Base-by-base conservation (phyloP, 73 alveolate genomes). In the Tetrahymena borealis region DNA sequence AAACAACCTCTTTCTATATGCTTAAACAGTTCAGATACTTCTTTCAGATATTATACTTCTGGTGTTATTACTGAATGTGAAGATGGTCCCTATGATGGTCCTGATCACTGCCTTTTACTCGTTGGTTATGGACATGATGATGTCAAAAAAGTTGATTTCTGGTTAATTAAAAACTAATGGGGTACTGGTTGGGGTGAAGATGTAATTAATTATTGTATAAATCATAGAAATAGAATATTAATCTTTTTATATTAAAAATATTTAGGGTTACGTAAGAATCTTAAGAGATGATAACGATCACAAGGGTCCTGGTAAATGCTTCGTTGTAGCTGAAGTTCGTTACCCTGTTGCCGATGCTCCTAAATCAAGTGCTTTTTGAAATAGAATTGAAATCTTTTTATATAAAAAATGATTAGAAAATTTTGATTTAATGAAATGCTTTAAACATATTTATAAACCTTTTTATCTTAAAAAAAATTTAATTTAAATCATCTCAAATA, bases 31-130 rank as follows among this genome's bases (percentile, higher is more conserved):
- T 60, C 85, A 24, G 85, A 60, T 60, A 60, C 85, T 28, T 60
- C 85, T 24, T 60, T 60, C 85, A 60, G 28, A 60, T 60, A 60
- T 60, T 60, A 60, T 35, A 60, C 20, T 15, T 20, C 38, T 1
- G 85, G 85, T 60, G 85, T 60, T 0, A 60, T 60, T n/a, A 60
- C 85, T 60, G 85, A 60, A n/a, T 60, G 85, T n/a, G 85, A 60
- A 60, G 85, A 60, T 60, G 85, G 85, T 20, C 85, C 85, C 28
- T 60, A 60, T 60, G 85, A 60, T 60, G 85, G 85, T 60, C 85
- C 85, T 10, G 85, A 60, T 60, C 85, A 60, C 85, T 60, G 85
- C 10, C 85, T 60, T 60, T 60, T 60, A 60, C 85, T 60, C 11
- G 85, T 60, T 9, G 85, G 85, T 7, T 60, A 60, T 60, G 85